Evolutionary conservation across 2,329 filamentous ascomycete species (phyloP).

Genomic region (Didymella pinodella): DNA sequence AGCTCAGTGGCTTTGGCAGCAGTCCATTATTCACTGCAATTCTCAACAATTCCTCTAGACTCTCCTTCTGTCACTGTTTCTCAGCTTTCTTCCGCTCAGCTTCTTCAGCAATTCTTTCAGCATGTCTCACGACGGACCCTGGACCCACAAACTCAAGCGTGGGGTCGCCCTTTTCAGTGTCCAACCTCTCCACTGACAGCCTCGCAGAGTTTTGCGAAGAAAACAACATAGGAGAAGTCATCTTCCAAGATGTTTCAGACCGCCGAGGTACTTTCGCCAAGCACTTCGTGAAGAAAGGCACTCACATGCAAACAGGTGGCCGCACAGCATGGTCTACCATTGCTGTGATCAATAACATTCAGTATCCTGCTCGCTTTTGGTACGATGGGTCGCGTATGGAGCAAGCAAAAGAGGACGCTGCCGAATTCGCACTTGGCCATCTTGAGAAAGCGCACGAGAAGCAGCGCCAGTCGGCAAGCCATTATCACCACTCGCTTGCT

Average conservation of each 20-base stretch:
- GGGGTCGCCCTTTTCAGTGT: constrained; percentile 7
- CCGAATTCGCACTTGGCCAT: constrained; percentile 42
- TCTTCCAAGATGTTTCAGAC: constrained; percentile 49
- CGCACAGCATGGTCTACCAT: constrained; percentile 50
- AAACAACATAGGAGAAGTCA: constrained; percentile 36
- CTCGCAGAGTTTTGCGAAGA: constrained; percentile 46
- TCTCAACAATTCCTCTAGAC: neutral
- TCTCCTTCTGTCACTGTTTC: neutral
- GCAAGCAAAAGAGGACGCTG: constrained; percentile 49
- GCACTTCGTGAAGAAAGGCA: neutral
- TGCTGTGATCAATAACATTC: constrained; percentile 35
- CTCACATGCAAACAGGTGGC: constrained; percentile 38
- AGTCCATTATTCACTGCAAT: constrained; percentile 4
- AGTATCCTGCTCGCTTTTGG: constrained; percentile 47
- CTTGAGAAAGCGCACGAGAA: constrained; percentile 33
- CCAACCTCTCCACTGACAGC: neutral
- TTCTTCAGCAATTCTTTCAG: constrained; percentile 2
- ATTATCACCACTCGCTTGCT: constrained; percentile 25
- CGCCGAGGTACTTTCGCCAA: constrained; percentile 41
- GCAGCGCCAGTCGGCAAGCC: constrained; percentile 37
- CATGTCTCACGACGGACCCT: constrained; percentile 34
- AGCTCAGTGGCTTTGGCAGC: constrained; percentile 1
- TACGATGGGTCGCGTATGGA: constrained; percentile 47
- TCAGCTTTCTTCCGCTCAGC: neutral
- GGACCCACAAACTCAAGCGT: constrained; percentile 44